These are phyloP conservation scores for Adansonia digitata DNA, from an alignment of 345 rosid species.

Conservation along the genomic window DNA sequence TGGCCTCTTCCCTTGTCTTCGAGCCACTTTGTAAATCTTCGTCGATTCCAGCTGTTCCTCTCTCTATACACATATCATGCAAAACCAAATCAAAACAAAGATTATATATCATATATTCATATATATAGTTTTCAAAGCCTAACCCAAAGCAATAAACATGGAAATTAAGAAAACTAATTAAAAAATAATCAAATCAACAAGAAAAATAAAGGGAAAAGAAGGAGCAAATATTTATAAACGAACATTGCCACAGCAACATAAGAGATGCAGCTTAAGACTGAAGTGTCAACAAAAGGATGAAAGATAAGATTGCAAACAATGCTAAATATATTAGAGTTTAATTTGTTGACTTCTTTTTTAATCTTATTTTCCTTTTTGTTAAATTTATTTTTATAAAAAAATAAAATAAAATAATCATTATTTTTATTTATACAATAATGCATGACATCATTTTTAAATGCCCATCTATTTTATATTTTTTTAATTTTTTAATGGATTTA, in stretches of 20 bases:
- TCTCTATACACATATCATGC: background rate
- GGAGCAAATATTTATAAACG: background rate
- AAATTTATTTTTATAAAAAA: too few relatives aligned
- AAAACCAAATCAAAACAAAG: background rate
- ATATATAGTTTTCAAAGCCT: background rate
- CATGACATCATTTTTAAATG: too few relatives aligned
- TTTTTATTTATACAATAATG: too few relatives aligned
- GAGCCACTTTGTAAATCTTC: conserved; percentile 35
- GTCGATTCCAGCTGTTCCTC: background rate
- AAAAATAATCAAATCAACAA: background rate
- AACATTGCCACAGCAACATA: background rate
- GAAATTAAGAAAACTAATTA: background rate
- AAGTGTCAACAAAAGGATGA: conserved; percentile 3
- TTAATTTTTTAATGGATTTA: too few relatives aligned
- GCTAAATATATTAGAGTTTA: background rate
- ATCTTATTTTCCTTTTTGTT: background rate
- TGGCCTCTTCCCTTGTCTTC: conserved; percentile 49
- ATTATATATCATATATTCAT: too few relatives aligned
- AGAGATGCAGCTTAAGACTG: background rate
- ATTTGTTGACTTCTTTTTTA: background rate
- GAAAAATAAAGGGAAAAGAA: background rate
- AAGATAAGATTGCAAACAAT: background rate
- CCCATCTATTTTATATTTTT: too few relatives aligned
- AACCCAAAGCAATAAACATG: background rate
- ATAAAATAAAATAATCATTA: too few relatives aligned